Evolutionary conservation across 352 stramenopile genomes (phyloP).

Genomic region (Globisporangium alternatum): DNA sequence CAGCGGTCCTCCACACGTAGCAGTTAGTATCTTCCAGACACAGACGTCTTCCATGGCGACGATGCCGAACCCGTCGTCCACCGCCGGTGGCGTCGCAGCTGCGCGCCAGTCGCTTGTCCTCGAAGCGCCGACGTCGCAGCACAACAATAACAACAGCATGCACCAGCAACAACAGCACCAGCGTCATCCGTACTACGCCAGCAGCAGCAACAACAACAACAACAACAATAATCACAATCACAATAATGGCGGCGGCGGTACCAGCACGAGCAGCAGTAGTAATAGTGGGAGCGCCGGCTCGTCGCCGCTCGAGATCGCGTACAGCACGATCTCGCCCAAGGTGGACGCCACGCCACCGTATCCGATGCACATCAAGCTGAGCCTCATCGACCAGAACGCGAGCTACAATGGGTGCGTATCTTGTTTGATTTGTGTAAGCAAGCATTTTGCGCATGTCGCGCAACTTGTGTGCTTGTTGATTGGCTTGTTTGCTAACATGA

Average conservation of each 20-base stretch:
- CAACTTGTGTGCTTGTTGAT: neutral
- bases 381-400: constrained; percentile 73
- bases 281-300: neutral
- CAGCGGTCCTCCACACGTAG: constrained; percentile 4
- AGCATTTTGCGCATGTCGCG: neutral
- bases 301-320: constrained; percentile 64
- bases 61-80: constrained; percentile 7
- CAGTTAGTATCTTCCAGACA: neutral
- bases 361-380: constrained; percentile 85
- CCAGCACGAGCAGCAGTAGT: neutral
- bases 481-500: neutral
- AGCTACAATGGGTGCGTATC: constrained; percentile 30
- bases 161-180: constrained; percentile 1
- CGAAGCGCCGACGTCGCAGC: constrained; percentile 6
- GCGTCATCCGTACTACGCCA: constrained; percentile 1
- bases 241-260: neutral
- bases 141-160: constrained; percentile 5
- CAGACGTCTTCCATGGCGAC: constrained; percentile 10
- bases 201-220: constrained; percentile 1
- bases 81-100: neutral
- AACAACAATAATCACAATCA: neutral
- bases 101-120: constrained; percentile 17
- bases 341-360: constrained; percentile 47
- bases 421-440: neutral
- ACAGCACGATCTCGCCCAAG: constrained; percentile 80